Percentiles rank a stretch among this genome's conserved stretches.
phyloP scores from a whole-genome alignment of 139 green algal genomes.

The Deuterostichococcus epilithicus region DNA sequence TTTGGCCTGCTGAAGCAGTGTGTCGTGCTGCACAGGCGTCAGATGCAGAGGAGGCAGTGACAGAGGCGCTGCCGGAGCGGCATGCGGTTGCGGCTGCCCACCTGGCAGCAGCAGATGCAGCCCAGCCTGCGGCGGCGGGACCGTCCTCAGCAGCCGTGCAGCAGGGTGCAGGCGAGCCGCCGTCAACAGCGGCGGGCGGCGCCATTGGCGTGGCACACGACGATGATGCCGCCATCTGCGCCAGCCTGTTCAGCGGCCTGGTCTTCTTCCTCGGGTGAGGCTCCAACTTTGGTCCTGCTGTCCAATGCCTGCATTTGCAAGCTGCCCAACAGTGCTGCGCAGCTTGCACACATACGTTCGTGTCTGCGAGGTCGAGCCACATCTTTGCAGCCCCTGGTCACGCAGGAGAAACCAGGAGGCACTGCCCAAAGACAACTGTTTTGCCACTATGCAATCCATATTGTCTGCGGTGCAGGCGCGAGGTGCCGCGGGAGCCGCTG shows the following conservation, averaged over 20 bases:
- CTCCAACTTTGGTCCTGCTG: too few species aligned
- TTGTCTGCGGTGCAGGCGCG: slow-evolving; percentile 23
- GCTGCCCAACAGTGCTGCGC: too few species aligned
- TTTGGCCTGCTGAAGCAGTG: too few species aligned
- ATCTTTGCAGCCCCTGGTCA: too few species aligned
- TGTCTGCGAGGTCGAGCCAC: too few species aligned
- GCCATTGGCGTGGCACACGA: slow-evolving; percentile 47
- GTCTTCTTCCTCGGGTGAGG: slow-evolving; percentile 83
- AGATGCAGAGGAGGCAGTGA: slow-evolving; percentile 15
- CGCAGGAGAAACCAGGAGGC: too few species aligned
- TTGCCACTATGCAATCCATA: slow-evolving; percentile 20
- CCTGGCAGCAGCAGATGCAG: background rate
- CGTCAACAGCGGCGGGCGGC: slow-evolving; percentile 45
- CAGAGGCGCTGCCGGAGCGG: slow-evolving; percentile 4
- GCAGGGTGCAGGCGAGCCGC: background rate
- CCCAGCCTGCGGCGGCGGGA: background rate
- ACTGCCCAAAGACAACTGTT: too few species aligned
- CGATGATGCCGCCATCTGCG: slow-evolving; percentile 72
- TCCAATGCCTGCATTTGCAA: too few species aligned
- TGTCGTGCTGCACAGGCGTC: background rate
- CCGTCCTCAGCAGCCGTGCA: background rate
- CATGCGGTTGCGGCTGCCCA: background rate
- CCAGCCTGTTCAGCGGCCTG: slow-evolving; percentile 80
- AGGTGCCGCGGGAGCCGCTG: slow-evolving; percentile 86
- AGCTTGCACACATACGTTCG: too few species aligned